phyloP scores from a whole-genome alignment of 495 filamentous ascomycete species.

The Penicillium verhagenii region DNA sequence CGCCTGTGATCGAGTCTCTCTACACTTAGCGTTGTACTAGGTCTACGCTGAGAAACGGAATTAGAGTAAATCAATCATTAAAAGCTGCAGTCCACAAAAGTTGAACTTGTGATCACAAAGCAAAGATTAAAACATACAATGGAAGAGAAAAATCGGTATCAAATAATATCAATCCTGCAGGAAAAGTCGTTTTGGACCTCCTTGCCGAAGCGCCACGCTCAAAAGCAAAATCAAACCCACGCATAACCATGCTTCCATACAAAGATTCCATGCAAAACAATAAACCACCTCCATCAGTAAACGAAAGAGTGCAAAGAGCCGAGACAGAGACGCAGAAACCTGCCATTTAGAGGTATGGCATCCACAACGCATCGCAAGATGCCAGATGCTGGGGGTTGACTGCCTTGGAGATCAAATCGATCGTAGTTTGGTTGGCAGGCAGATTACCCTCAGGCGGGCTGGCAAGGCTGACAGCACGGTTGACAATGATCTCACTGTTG shows the following conservation, averaged over 20 bases:
- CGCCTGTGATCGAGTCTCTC: no score
- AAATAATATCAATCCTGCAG: conserved; percentile 18
- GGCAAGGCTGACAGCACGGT: conserved; percentile 79
- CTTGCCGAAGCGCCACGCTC: conserved; percentile 36
- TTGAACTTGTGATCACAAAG: not conserved
- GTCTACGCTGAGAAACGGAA: not conserved
- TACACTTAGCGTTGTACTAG: not conserved
- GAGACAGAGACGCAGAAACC: conserved; percentile 15
- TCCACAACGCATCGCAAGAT: conserved; percentile 89
- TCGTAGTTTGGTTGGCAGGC: conserved; percentile 93
- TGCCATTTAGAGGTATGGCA: conserved; percentile 76
- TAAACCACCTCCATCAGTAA: conserved; percentile 5
- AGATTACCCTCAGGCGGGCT: conserved; percentile 62
- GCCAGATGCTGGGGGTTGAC: conserved; percentile 84
- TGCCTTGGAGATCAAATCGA: conserved; percentile 82
- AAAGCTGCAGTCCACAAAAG: not conserved
- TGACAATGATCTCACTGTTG: conserved; percentile 89
- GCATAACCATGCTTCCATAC: conserved; percentile 18
- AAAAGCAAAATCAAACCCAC: conserved; percentile 23
- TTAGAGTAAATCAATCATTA: not conserved
- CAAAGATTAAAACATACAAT: conserved; percentile 22
- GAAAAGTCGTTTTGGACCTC: conserved; percentile 2
- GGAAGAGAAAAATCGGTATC: conserved; percentile 25
- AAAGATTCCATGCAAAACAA: conserved; percentile 10
- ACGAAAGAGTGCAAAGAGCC: not conserved